A percentile compares a stretch with the other conserved stretches of the same genome.
Conservation (phyloP, 2,329 filamentous ascomycete species). For the Aspergillus fumigatus region DNA sequence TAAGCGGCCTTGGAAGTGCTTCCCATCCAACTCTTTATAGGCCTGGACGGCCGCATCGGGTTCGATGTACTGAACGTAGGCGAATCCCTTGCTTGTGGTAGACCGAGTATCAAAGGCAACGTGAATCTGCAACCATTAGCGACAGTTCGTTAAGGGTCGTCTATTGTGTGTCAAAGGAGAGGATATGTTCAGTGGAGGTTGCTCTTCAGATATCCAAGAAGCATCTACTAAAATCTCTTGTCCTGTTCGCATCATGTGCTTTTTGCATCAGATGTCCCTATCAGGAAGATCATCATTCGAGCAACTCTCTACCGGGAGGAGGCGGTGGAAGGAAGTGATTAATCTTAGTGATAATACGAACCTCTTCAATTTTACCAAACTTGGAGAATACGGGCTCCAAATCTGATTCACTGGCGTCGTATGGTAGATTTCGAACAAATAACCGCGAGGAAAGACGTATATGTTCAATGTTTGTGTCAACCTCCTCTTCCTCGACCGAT, state of each 20-base stretch:
- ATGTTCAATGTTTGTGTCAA: constrained; percentile 50
- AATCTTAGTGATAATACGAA: constrained; percentile 49
- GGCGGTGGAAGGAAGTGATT: constrained; percentile 9
- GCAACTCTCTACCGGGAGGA: constrained; percentile 18
- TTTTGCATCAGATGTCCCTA: constrained; percentile 98
- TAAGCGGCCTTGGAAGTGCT: constrained; percentile 86
- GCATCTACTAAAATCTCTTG: constrained; percentile 99
- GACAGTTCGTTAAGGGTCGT: constrained; percentile 17
- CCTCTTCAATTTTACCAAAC: constrained; percentile 80
- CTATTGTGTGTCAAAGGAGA: constrained; percentile 22
- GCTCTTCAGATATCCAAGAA: constrained; percentile 73
- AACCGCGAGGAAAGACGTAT: constrained; percentile 71
- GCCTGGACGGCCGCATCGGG: constrained; percentile 71
- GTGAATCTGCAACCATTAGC: constrained; percentile 68
- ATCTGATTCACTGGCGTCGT: constrained; percentile 71
- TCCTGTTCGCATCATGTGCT: constrained; percentile 85
- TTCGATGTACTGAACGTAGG: constrained; percentile 74
- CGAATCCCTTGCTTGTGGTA: constrained; percentile 81
- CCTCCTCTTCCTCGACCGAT: constrained; percentile 11
- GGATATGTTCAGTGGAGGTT: constrained; percentile 13
- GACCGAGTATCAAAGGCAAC: constrained; percentile 67
- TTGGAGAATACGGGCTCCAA: constrained; percentile 64
- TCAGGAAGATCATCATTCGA: constrained; percentile 94
- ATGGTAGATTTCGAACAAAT: constrained; percentile 86
- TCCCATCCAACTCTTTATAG: constrained; percentile 73